Conservation (phyloP, 345 rosid species). For the Pistacia integerrima region DNA sequence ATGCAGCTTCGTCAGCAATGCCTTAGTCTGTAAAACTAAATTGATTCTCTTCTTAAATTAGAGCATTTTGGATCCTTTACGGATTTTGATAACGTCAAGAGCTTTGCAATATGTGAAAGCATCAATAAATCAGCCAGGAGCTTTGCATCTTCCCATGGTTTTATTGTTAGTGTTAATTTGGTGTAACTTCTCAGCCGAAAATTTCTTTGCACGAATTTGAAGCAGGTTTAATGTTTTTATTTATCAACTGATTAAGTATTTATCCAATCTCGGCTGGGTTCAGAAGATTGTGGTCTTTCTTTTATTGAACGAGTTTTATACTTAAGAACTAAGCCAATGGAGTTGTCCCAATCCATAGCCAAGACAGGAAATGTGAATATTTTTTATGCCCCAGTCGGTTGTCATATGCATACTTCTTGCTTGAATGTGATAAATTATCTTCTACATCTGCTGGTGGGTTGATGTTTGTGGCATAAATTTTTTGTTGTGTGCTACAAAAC, state of each 20-base stretch:
- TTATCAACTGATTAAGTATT: background rate
- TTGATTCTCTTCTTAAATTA: background rate
- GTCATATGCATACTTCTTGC: too few species aligned
- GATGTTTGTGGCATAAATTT: too few species aligned
- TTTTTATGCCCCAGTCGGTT: background rate
- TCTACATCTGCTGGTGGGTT: background rate
- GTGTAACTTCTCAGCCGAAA: background rate
- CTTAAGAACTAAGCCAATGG: too few species aligned
- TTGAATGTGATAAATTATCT: too few species aligned
- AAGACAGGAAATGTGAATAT: background rate
- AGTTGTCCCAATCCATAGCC: background rate
- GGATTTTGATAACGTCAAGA: conserved; percentile 10
- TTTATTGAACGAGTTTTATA: background rate
- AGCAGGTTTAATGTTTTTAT: conserved; percentile 2
- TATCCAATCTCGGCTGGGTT: background rate
- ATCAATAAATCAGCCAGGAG: background rate
- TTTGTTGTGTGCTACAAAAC: too few species aligned
- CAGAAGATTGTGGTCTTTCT: background rate
- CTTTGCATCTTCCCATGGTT: background rate
- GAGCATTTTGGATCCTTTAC: background rate
- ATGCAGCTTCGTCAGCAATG: background rate
- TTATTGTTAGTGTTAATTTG: background rate
- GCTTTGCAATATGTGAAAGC: background rate
- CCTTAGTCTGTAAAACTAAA: background rate
- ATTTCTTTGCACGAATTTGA: conserved; percentile 2